Percentiles rank a stretch among this genome's conserved stretches.
phyloP scores from a whole-genome alignment of 495 filamentous ascomycete species.

The Neurospora sp. region DNA sequence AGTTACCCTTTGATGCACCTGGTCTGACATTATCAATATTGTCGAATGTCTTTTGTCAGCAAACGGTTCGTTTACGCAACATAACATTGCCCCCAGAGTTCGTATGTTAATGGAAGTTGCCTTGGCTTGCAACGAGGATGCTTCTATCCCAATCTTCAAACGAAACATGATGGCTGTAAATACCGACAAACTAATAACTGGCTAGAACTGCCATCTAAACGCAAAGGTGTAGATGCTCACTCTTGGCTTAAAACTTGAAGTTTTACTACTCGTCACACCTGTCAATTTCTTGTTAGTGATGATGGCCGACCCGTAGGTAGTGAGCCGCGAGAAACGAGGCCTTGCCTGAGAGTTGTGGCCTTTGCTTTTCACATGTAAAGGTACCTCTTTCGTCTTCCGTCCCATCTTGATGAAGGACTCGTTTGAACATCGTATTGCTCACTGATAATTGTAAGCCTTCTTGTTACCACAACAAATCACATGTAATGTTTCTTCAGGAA shows the following conservation, averaged over 20 bases:
- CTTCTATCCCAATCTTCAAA: neutral
- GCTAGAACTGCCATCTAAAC: neutral
- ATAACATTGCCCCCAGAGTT: neutral
- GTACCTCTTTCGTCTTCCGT: neutral
- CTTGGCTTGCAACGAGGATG: neutral
- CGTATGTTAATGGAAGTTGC: neutral
- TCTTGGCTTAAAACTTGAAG: neutral
- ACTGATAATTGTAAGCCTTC: neutral
- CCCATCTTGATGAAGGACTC: neutral
- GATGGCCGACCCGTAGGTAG: neutral
- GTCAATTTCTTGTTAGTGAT: neutral
- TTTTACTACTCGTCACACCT: neutral
- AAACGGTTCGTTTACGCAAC: neutral
- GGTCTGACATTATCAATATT: neutral
- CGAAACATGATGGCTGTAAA: neutral
- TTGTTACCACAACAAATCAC: neutral
- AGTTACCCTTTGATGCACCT: neutral
- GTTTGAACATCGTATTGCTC: neutral
- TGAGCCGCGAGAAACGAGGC: neutral
- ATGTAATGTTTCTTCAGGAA: neutral
- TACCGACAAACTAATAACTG: neutral
- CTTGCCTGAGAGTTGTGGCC: neutral
- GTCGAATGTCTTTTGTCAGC: neutral
- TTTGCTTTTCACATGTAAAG: neutral
- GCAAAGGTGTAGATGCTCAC: neutral